These are phyloP conservation scores for Candida corydali DNA, from an alignment of 805 yeast species.

Conservation along the genomic window DNA sequence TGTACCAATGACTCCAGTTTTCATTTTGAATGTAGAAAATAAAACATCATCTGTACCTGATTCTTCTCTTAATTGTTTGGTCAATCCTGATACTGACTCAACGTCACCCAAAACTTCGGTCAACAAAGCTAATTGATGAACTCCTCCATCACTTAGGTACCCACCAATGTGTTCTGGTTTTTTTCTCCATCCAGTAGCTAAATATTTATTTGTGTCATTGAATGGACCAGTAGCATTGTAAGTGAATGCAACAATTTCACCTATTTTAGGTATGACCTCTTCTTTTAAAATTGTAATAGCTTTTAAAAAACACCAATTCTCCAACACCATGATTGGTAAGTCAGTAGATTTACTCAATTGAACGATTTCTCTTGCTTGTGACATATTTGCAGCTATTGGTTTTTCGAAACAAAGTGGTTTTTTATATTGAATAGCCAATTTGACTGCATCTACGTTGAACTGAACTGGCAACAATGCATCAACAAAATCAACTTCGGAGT, in stretches of 20 bases:
- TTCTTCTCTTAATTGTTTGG: slow-evolving; percentile 69
- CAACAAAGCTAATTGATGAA: slow-evolving; percentile 85
- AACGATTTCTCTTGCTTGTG: slow-evolving; percentile 79
- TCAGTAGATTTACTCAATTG: slow-evolving; percentile 55
- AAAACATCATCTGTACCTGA: slow-evolving; percentile 83
- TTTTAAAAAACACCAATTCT: slow-evolving; percentile 78
- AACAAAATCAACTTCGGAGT: slow-evolving; percentile 65
- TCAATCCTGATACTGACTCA: slow-evolving; percentile 65
- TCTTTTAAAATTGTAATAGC: slow-evolving; percentile 50
- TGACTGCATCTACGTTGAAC: slow-evolving; percentile 63
- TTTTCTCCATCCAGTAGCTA: slow-evolving; percentile 79
- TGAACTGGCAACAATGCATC: slow-evolving; percentile 92
- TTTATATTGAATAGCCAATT: slow-evolving; percentile 63
- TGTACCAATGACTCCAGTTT: slow-evolving; percentile 69
- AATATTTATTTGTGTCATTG: slow-evolving; percentile 54
- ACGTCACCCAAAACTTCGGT: slow-evolving; percentile 79
- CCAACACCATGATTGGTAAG: slow-evolving; percentile 72
- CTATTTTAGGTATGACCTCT: slow-evolving; percentile 64
- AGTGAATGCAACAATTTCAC: slow-evolving; percentile 65
- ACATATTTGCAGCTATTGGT: slow-evolving; percentile 84
- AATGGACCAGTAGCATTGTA: slow-evolving; percentile 74
- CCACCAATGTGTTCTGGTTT: slow-evolving; percentile 93
- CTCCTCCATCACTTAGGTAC: slow-evolving; percentile 91
- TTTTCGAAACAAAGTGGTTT: slow-evolving; percentile 85
- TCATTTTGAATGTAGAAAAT: slow-evolving; percentile 61